Base-by-base conservation (phyloP, 2,329 filamentous ascomycete species). In the Furcasterigmium sp. region DNA sequence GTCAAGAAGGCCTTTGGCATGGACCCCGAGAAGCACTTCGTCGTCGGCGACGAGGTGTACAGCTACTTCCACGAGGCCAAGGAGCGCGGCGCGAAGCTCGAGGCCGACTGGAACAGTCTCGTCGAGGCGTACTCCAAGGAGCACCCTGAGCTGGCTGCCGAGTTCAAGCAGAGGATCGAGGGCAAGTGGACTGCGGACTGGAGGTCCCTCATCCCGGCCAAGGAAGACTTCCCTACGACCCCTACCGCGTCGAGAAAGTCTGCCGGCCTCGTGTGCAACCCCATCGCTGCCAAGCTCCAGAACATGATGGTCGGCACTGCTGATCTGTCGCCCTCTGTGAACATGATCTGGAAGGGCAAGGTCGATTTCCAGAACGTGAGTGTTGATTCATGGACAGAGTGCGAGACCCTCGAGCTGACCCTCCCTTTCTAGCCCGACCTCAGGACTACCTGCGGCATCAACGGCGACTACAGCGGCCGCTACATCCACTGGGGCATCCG, bases 401-500 rank as follows among this genome's bases (percentile, higher is more conserved):
- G 11, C 3, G 13, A 10, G 21, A 21, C 15, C 38, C 37, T 50
- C 34, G 8, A n/a, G 21, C 36, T 38, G 15, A 38, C 15, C 10
- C 20, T 8, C 15, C n/a, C n/a, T n/a, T n/a, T 8, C 25, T 18
- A 67, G 56, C 65, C 63, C 14, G 56, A 59, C 30, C 53, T 65
- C 9, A 56, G 51, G 39, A 65, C 64, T 1, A 47, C 56, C 4
- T 73, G 69, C 46, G 73, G 73, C 7, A 69, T 75, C 51, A 75
- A 74, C 46, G 80, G 78, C 34, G 61, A 73, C 56, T 73, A 72
- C 46, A 51, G 63, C 1, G 76, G 76, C 3, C 68, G 76, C 2
- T 80, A 78, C 50, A 72, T 81, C 50, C 77, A 77, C 56, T 81
- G 69, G 55, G 78, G 77, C 28, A 72, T 82, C 41, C 71, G 78